These are phyloP conservation scores for Ceratobasidium sp. DNA, from an alignment of 1,284 basidiomycete genomes.

Conservation along the genomic window DNA sequence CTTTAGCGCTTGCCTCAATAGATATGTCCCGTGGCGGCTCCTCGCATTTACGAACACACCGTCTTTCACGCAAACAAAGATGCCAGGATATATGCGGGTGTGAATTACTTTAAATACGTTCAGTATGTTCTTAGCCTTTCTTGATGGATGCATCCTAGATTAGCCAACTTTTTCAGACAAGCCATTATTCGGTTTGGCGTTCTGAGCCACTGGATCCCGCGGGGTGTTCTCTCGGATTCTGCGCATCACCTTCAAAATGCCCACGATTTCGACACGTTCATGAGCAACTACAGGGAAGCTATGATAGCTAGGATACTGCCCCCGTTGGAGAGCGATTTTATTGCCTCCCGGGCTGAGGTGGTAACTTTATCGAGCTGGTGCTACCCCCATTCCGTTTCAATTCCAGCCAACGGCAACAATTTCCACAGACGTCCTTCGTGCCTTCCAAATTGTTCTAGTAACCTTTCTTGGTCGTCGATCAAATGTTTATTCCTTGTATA, in stretches of 20 bases:
- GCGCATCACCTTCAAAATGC: neutral
- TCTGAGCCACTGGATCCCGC: too few species aligned
- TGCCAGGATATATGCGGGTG: slow-evolving; percentile 17
- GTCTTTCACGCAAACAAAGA: neutral
- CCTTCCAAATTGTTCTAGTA: slow-evolving; percentile 37
- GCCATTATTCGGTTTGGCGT: slow-evolving; percentile 12
- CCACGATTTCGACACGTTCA: neutral
- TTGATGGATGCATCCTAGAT: too few species aligned
- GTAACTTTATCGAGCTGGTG: slow-evolving; percentile 94
- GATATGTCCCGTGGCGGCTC: neutral
- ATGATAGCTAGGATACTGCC: too few species aligned
- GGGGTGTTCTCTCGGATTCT: neutral
- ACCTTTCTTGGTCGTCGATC: too few species aligned
- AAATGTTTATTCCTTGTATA: too few species aligned
- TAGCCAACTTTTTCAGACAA: neutral
- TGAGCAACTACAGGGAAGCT: too few species aligned
- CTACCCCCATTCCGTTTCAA: neutral
- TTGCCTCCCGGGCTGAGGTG: slow-evolving; percentile 96
- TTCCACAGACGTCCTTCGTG: slow-evolving; percentile 83
- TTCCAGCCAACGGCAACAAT: neutral
- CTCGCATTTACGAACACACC: slow-evolving; percentile 24
- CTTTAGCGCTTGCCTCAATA: slow-evolving; percentile 2
- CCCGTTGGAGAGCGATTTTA: too few species aligned
- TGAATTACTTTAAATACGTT: neutral
- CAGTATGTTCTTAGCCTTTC: slow-evolving; percentile 5